Percentiles rank a stretch among this genome's conserved stretches.
Evolutionary conservation across 2,329 filamentous ascomycete genomes (phyloP).

Genomic region (Talaromyces amestolkiae): DNA sequence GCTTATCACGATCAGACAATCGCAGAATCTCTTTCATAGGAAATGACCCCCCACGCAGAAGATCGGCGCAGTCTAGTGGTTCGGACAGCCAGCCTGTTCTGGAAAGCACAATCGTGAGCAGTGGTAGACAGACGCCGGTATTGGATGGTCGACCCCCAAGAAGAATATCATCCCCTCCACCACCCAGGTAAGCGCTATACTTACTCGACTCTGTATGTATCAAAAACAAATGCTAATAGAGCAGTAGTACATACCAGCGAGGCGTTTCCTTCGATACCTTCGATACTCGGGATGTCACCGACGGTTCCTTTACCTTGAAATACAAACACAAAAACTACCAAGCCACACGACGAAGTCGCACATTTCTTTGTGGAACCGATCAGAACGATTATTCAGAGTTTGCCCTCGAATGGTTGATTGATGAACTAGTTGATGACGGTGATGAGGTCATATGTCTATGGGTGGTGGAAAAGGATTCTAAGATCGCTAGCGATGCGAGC

Average conservation of each 20-base stretch:
- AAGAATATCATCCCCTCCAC: slow-evolving; percentile 40
- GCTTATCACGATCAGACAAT: slow-evolving; percentile 7
- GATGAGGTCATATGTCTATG: slow-evolving; percentile 89
- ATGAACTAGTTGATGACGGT: slow-evolving; percentile 88
- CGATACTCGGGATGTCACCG: slow-evolving; percentile 62
- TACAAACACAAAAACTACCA: slow-evolving; percentile 84
- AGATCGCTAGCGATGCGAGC: slow-evolving; percentile 60
- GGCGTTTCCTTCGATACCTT: slow-evolving; percentile 76
- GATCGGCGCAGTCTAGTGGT: slow-evolving; percentile 40
- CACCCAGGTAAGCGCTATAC: slow-evolving; percentile 37
- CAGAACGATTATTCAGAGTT: slow-evolving; percentile 90
- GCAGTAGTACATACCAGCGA: slow-evolving; percentile 59
- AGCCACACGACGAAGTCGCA: slow-evolving; percentile 74
- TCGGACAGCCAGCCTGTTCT: slow-evolving; percentile 31
- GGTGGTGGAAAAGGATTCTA: slow-evolving; percentile 79
- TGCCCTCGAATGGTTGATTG: slow-evolving; percentile 86
- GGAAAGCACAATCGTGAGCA: slow-evolving; percentile 25
- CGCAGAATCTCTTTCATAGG: slow-evolving; percentile 25
- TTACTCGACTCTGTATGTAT: not conserved
- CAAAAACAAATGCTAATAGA: not conserved
- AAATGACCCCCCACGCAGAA: slow-evolving; percentile 29
- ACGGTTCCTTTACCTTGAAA: slow-evolving; percentile 77
- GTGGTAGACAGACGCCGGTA: slow-evolving; percentile 25
- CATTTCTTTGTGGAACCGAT: slow-evolving; percentile 87
- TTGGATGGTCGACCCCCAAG: slow-evolving; percentile 24